Base-by-base conservation (phyloP, 2,329 filamentous ascomycete species). In the Pyricularia pennisetigena region DNA sequence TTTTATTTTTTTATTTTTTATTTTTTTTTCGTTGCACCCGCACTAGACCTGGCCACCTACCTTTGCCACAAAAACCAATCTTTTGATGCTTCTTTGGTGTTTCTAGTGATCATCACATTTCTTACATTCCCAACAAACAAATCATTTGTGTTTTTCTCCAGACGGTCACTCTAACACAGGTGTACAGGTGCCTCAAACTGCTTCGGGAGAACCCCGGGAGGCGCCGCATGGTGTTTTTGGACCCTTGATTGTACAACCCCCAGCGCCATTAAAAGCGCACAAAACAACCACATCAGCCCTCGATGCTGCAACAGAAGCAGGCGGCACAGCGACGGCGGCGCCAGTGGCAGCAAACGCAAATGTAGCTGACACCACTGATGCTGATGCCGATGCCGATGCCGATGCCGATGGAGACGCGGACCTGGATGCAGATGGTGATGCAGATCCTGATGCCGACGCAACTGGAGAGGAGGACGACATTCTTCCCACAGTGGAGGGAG, bases 161-260 rank as follows among this genome's bases (percentile, higher is more conserved):
- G 5, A 65, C 4, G 24, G 41, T 10, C 30, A 62, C 65, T 79
- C 78, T 82, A 77, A 82, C 79, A 74, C 71, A 75, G 74, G 72
- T 72, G 76, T 78, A 79, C 81, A 86, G 83, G 77, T 82, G 76
- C 77, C 81, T 78, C 79, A 79, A 76, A 80, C 81, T 79, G 78
- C 78, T 72, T 74, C 79, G 75, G 81, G 78, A 76, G 76, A 81
- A 75, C 77, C 79, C 76, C 80, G 82, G 74, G 77, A 76, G 74
- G 76, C 80, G 74, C 79, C 81, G 75, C 77, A 79, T 73, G 85
- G 85, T 72, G 81, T 88, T 70, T 88, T 88, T 79, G 85, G 85
- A 64, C 85, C 85, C 71, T 75, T 87, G 71, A 78, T 81, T 69
- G 77, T 79, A 68, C 80, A 83, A 70, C 80, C 79, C 65, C 78